Conservation (phyloP, 306 rosid species). For the Inga leiocalycina region DNA sequence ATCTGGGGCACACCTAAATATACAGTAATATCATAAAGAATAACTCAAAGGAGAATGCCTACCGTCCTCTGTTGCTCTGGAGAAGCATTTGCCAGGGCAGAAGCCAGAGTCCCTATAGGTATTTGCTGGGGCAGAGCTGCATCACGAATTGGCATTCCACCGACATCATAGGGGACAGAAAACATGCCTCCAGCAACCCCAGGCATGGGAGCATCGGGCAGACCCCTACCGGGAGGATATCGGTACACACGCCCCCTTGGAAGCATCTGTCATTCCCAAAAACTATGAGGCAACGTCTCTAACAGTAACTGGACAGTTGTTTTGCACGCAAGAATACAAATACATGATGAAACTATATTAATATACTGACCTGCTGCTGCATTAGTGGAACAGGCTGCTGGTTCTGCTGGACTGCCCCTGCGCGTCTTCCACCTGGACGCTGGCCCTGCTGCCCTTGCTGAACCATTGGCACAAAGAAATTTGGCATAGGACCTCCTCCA, state of each 20-base stretch:
- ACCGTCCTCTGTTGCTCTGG: conserved; percentile 97
- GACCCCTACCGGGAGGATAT: conserved; percentile 75
- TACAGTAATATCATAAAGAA: neutral
- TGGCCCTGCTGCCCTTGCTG: conserved; percentile 96
- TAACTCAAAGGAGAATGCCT: conserved; percentile 13
- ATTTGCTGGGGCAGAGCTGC: conserved; percentile 70
- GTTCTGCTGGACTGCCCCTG: conserved; percentile 75
- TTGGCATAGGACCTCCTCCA: conserved; percentile 94
- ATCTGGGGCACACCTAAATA: neutral
- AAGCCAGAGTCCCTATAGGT: conserved; percentile 94
- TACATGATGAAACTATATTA: conserved; percentile 10
- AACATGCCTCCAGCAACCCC: conserved; percentile 96
- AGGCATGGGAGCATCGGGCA: conserved; percentile 90
- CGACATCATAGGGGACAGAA: conserved; percentile 89
- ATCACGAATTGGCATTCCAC: conserved; percentile 84
- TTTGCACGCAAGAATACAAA: neutral
- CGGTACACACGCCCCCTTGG: conserved; percentile 95
- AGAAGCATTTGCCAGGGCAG: conserved; percentile 89
- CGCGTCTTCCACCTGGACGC: conserved; percentile 96
- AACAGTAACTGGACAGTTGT: neutral
- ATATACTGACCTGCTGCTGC: conserved; percentile 86
- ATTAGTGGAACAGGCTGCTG: conserved; percentile 91
- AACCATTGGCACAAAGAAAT: conserved; percentile 96
- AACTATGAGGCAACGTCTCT: conserved; percentile 23
- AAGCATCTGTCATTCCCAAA: conserved; percentile 63